Conservation (phyloP, 2,329 filamentous ascomycete species). For the Tolypocladium capitatum region DNA sequence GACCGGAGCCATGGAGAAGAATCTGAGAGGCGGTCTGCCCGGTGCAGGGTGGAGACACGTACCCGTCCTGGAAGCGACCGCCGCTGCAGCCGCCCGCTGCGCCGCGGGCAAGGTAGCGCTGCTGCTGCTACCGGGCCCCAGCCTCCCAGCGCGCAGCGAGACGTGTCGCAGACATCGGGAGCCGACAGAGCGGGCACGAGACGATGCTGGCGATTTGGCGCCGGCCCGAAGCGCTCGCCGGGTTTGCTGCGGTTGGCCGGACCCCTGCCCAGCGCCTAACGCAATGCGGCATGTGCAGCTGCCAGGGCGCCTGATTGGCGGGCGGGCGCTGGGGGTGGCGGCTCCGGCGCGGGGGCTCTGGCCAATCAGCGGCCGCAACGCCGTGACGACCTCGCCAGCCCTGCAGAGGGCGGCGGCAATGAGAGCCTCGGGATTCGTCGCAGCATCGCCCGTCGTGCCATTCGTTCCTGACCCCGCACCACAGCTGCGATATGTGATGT, state of each 20-base stretch:
- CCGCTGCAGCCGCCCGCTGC: not conserved
- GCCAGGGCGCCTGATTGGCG: not conserved
- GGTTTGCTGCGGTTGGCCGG: not conserved
- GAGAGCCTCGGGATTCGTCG: conserved; percentile 17
- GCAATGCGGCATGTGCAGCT: too few species aligned
- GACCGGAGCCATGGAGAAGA: too few species aligned
- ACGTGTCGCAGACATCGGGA: not conserved
- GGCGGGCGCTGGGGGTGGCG: not conserved
- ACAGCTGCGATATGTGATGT: too few species aligned
- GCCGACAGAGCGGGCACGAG: not conserved
- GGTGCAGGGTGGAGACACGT: not conserved
- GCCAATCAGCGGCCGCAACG: not conserved
- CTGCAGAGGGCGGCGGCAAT: conserved; percentile 32
- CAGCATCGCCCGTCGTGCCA: not conserved
- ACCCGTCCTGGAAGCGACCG: too few species aligned
- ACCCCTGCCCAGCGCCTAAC: not conserved
- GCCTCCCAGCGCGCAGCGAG: not conserved
- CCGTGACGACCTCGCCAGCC: conserved; percentile 1
- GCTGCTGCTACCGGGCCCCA: not conserved
- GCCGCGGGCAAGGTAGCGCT: too few species aligned
- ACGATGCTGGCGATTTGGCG: not conserved
- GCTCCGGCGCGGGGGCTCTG: not conserved
- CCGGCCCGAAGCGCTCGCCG: not conserved
- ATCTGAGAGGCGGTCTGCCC: not conserved
- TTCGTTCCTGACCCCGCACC: too few species aligned